Evolutionary conservation across 2,329 filamentous ascomycete genomes (phyloP).

Genomic region (Cladosporium sp.): DNA sequence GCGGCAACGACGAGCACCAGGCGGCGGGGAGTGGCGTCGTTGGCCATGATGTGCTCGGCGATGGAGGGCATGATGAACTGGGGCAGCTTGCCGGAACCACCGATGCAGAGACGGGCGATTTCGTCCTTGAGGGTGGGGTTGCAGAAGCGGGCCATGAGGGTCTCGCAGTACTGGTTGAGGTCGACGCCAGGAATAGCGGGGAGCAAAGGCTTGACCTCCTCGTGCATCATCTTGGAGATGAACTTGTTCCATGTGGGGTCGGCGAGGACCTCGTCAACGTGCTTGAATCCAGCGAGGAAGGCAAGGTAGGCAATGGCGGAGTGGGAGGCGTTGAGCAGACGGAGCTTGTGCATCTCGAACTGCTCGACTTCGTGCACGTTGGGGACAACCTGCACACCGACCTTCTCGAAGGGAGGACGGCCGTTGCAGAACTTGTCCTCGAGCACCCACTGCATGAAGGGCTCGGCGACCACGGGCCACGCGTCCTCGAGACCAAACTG

Average conservation of each 20-base stretch:
- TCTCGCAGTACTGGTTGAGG: conserved; percentile 51
- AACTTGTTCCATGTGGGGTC: conserved; percentile 46
- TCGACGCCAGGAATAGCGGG: conserved; percentile 49
- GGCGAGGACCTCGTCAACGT: conserved; percentile 53
- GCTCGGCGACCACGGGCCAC: conserved; percentile 54
- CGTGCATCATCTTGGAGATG: conserved; percentile 53
- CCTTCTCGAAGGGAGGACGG: conserved; percentile 50
- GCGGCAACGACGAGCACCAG: conserved; percentile 47
- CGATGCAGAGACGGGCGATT: conserved; percentile 49
- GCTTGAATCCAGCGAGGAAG: conserved; percentile 50
- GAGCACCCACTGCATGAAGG: conserved; percentile 55
- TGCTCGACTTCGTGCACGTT: conserved; percentile 51
- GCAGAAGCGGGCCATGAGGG: conserved; percentile 52
- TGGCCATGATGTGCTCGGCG: conserved; percentile 44
- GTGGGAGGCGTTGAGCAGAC: conserved; percentile 52
- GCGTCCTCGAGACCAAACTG: conserved; percentile 47
- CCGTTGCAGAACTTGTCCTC: conserved; percentile 52
- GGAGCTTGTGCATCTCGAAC: conserved; percentile 56
- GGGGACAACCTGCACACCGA: conserved; percentile 50
- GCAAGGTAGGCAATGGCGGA: conserved; percentile 51
- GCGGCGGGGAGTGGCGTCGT: conserved; percentile 40
- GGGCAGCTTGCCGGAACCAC: conserved; percentile 52
- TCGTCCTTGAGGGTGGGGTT: conserved; percentile 56
- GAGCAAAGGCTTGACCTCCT: conserved; percentile 51
- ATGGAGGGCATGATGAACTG: conserved; percentile 50